These are phyloP conservation scores for Fusarium fujikuroi DNA, from an alignment of 2,329 filamentous ascomycete genomes.

Conservation along the genomic window DNA sequence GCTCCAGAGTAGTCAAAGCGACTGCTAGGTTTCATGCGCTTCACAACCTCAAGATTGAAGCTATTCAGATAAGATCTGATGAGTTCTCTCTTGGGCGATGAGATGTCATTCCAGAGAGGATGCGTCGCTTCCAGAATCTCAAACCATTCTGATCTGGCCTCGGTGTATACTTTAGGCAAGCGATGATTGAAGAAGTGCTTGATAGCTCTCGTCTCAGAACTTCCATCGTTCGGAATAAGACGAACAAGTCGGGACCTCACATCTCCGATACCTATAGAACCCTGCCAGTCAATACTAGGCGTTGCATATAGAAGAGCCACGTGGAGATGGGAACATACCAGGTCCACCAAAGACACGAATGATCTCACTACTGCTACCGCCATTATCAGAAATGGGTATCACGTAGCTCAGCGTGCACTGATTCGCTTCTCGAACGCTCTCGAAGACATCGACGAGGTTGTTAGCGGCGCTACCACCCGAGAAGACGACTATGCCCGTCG, in stretches of 20 bases:
- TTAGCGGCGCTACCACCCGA: constrained; percentile 96
- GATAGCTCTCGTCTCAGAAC: constrained; percentile 77
- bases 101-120: constrained; percentile 76
- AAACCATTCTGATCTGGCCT: constrained; percentile 84
- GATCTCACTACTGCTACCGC: constrained; percentile 91
- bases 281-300: constrained; percentile 4
- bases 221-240: constrained; percentile 76
- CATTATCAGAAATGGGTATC: constrained; percentile 96
- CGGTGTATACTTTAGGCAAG: constrained; percentile 65
- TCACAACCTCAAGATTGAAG: constrained; percentile 81
- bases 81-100: constrained; percentile 78
- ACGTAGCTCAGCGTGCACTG: constrained; percentile 80
- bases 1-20: constrained; percentile 82
- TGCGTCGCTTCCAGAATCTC: constrained; percentile 88
- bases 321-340: constrained; percentile 59
- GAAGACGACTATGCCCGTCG: constrained; percentile 77
- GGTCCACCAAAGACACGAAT: constrained; percentile 95
- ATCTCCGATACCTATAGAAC: constrained; percentile 64
- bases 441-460: constrained; percentile 91
- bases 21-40: constrained; percentile 76
- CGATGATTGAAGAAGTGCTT: constrained; percentile 89
- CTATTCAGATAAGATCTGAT: constrained; percentile 81
- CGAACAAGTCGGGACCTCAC: constrained; percentile 77
- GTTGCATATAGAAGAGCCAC: constrained; percentile 10
- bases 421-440: constrained; percentile 70